Conservation (phyloP, 164 flowering plant genomes). For the Tetracentron sinense region DNA sequence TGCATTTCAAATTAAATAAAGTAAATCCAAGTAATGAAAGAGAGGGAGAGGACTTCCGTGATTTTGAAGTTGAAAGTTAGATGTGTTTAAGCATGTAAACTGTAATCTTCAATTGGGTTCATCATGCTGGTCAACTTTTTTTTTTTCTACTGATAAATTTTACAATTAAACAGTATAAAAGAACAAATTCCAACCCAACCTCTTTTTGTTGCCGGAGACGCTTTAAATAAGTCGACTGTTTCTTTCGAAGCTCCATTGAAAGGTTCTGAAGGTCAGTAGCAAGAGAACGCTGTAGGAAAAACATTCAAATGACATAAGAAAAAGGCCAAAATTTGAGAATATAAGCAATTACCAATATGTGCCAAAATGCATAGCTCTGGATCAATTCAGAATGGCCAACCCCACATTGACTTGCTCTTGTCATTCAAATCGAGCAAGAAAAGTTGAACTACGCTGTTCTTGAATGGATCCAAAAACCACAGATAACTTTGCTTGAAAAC, state of each 20-base stretch:
- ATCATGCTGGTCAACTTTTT: too few relatives aligned
- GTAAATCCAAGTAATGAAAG: too few relatives aligned
- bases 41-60: too few relatives aligned
- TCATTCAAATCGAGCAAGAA: too few relatives aligned
- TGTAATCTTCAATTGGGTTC: too few relatives aligned
- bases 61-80: too few relatives aligned
- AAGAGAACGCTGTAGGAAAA: conserved; percentile 71
- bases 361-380: neutral
- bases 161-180: neutral
- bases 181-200: conserved; percentile 34
- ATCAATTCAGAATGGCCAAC: neutral
- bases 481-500: too few relatives aligned
- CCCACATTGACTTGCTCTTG: too few relatives aligned
- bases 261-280: conserved; percentile 95
- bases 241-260: conserved; percentile 85
- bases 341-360: neutral
- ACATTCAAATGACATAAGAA: conserved; percentile 6
- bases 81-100: too few relatives aligned
- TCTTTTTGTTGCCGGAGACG: conserved; percentile 89
- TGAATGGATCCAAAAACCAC: too few relatives aligned
- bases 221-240: conserved; percentile 86
- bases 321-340: too few relatives aligned
- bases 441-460: too few relatives aligned
- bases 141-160: neutral
- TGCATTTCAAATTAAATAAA: neutral